Conservation (phyloP, 768 basidiomycete species). For the Leccinum sublutescens region DNA sequence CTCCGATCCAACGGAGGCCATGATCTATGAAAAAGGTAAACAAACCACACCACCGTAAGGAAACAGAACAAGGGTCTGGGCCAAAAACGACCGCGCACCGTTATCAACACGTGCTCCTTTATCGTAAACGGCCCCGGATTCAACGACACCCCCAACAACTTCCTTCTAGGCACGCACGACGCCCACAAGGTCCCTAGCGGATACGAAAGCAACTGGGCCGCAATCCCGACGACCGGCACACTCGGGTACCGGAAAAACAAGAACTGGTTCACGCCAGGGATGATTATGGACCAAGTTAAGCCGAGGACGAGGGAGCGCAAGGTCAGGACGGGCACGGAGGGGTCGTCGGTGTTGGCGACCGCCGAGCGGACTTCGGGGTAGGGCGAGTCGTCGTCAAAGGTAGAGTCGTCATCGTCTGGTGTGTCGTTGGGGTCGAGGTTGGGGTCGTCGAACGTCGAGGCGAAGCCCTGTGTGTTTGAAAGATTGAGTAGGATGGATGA, state of each 20-base stretch:
- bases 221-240: constrained; percentile 59
- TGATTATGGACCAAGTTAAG: constrained; percentile 62
- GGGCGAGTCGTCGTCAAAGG: constrained; percentile 59
- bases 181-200: constrained; percentile 64
- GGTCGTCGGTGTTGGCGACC: constrained; percentile 71
- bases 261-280: constrained; percentile 69
- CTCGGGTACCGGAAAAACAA: constrained; percentile 76
- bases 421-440: constrained; percentile 22
- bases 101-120: constrained; percentile 73
- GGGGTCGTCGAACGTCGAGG: constrained; percentile 21
- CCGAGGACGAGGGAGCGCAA: constrained; percentile 75
- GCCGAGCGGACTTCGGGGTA: constrained; percentile 73
- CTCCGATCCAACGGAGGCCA: constrained; percentile 58
- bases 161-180: constrained; percentile 49
- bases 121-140: constrained; percentile 78
- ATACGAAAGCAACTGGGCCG: constrained; percentile 70
- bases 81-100: constrained; percentile 39
- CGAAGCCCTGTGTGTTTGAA: neutral
- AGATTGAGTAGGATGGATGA: neutral
- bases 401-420: neutral
- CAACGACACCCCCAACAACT: constrained; percentile 56
- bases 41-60: neutral
- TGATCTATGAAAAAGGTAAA: constrained; percentile 33
- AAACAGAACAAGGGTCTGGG: constrained; percentile 4
- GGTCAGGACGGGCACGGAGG: constrained; percentile 57